Evolutionary conservation across 2,329 filamentous ascomycete genomes (phyloP).

Genomic region (Falciphora oryzae): DNA sequence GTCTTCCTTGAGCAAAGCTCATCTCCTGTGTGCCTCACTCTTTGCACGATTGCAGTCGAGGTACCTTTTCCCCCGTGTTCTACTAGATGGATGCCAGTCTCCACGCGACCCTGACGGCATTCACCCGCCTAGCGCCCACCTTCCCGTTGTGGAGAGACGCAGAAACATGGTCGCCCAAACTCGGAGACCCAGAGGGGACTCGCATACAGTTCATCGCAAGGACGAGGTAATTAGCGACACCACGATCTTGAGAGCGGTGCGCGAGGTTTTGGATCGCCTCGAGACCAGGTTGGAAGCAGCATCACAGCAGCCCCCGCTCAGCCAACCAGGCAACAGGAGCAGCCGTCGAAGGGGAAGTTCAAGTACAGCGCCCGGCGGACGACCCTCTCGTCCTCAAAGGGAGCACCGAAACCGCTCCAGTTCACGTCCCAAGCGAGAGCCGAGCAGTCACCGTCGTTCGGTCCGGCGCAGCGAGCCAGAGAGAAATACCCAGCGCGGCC

Average conservation of each 20-base stretch:
- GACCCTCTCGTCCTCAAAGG: neutral
- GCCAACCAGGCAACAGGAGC: neutral
- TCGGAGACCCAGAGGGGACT: neutral
- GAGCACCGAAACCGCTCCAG: neutral
- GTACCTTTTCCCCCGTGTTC: neutral
- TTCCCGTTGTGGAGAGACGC: neutral
- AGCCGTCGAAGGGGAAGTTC: neutral
- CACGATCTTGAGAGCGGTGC: neutral
- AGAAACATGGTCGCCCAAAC: neutral
- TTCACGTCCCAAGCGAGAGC: neutral
- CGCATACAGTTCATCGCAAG: neutral
- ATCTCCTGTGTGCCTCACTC: too few relatives aligned
- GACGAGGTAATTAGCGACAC: neutral
- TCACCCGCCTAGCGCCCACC: too few relatives aligned
- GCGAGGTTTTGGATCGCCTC: conserved; percentile 7
- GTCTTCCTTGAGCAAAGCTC: too few relatives aligned
- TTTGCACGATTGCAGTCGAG: too few relatives aligned
- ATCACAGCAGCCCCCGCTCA: conserved; percentile 1
- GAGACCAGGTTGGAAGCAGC: conserved; percentile 3
- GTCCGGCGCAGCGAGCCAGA: neutral
- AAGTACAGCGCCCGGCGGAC: neutral
- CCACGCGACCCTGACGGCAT: too few relatives aligned
- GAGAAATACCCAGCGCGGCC: too few relatives aligned
- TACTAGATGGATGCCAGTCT: neutral
- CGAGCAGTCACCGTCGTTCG: neutral